Conservation (phyloP, 805 yeast genomes). For the Metschnikowia lachancei region DNA sequence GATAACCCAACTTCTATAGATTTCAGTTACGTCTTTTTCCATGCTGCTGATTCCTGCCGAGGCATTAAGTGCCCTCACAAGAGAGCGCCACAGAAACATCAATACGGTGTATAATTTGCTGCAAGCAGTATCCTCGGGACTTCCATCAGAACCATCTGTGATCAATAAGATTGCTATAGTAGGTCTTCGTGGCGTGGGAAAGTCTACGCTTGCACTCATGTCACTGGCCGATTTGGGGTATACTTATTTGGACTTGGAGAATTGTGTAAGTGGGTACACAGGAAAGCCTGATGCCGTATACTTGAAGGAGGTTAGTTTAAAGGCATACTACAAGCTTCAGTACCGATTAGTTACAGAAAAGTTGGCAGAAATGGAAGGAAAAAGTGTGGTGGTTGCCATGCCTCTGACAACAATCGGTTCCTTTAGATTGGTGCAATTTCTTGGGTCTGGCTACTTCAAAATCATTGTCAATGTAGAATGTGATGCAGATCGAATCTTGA, state of each 20-base stretch:
- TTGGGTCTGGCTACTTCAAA: conserved; percentile 1
- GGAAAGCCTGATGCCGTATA: conserved; percentile 15
- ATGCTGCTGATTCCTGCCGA: not conserved
- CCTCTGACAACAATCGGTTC: not conserved
- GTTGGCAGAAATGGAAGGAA: not conserved
- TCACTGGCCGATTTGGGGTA: conserved; percentile 19
- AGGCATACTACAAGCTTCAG: not conserved
- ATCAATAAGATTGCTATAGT: conserved; percentile 12
- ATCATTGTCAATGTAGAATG: conserved; percentile 18
- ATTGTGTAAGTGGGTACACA: conserved; percentile 14
- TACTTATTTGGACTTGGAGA: conserved; percentile 17
- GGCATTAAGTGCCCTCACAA: not conserved
- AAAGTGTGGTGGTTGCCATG: not conserved
- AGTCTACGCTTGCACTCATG: conserved; percentile 21
- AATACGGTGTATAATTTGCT: not conserved
- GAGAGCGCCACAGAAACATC: not conserved
- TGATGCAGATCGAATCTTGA: conserved; percentile 17
- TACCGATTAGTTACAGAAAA: not conserved
- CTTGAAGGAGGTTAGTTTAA: conserved; percentile 10
- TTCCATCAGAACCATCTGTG: not conserved
- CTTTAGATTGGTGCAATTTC: not conserved
- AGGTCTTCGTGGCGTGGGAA: conserved; percentile 22
- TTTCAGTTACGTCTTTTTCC: too few species aligned
- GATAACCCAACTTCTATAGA: too few species aligned
- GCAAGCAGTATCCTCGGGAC: not conserved